Percentiles rank a stretch among this genome's conserved stretches.
These are phyloP conservation scores for Coniochaeta sp. DNA, from an alignment of 2,329 filamentous ascomycete species.

Conservation along the genomic window DNA sequence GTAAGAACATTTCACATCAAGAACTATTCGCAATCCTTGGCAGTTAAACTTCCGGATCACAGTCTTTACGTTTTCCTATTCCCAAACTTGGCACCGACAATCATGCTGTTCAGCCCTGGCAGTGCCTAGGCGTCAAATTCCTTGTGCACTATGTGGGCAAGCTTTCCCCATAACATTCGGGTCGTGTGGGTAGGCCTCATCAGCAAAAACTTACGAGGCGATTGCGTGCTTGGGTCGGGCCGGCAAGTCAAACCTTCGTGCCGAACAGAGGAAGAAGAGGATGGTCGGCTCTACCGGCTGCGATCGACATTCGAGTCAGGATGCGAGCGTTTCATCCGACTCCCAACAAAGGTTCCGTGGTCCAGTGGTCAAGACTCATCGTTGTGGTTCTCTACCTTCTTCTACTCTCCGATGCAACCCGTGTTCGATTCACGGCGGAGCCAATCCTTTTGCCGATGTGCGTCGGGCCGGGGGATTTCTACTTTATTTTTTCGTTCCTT, in stretches of 20 bases:
- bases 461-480: too few relatives aligned
- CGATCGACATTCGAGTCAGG: background rate
- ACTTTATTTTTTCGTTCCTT: too few relatives aligned
- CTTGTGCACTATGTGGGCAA: background rate
- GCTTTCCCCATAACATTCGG: background rate
- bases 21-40: background rate
- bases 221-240: background rate
- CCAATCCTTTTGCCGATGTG: background rate
- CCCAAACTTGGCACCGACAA: too few relatives aligned
- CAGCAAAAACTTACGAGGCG: background rate
- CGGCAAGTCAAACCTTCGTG: background rate
- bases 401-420: background rate
- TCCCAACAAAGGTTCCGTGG: background rate
- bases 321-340: too few relatives aligned
- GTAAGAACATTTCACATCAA: background rate
- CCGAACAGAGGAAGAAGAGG: background rate
- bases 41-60: too few relatives aligned
- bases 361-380: background rate
- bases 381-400: background rate
- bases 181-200: background rate
- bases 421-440: slow-evolving; percentile 4
- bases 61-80: too few relatives aligned
- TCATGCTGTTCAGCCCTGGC: too few relatives aligned
- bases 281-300: background rate
- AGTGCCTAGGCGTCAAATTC: too few relatives aligned